Conservation (phyloP, 371 early-diverging fungal species). For the Rhizopus microsporus region DNA sequence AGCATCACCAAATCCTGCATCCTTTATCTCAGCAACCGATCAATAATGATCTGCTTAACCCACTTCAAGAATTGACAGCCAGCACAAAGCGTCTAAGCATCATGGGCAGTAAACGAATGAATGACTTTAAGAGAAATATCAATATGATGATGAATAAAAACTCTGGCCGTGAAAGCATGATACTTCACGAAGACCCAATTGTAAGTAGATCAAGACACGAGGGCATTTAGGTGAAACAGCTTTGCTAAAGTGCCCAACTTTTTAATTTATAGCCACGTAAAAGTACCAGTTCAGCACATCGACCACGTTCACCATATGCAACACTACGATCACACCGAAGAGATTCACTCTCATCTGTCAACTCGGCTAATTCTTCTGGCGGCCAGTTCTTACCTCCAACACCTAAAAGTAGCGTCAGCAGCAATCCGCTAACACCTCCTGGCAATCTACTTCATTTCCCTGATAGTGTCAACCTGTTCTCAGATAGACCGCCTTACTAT, state of each 20-base stretch:
- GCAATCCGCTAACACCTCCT: conserved; percentile 8
- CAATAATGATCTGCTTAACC: conserved; percentile 3
- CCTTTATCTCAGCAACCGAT: conserved; percentile 36
- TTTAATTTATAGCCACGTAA: conserved; percentile 24
- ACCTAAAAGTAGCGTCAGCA: not conserved
- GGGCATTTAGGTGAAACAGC: not conserved
- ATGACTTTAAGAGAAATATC: conserved; percentile 33
- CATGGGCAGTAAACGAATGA: conserved; percentile 28
- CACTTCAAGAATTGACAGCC: not conserved
- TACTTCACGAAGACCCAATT: conserved; percentile 29
- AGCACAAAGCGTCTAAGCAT: conserved; percentile 12
- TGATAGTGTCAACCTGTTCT: conserved; percentile 19
- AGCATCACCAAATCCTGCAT: conserved; percentile 74
- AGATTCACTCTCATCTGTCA: conserved; percentile 19
- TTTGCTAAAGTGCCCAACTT: not conserved
- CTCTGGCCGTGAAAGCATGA: conserved; percentile 30
- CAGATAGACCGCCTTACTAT: conserved; percentile 46
- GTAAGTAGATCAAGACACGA: conserved; percentile 15
- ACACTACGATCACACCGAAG: conserved; percentile 5
- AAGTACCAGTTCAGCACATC: conserved; percentile 25
- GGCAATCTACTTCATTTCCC: conserved; percentile 4
- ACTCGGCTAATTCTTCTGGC: conserved; percentile 15
- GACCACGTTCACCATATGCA: conserved; percentile 3
- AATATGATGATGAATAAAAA: conserved; percentile 32
- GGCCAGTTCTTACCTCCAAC: conserved; percentile 1